These are phyloP conservation scores for Clarkia xantiana DNA, from an alignment of 345 rosid genomes.

Conservation along the genomic window DNA sequence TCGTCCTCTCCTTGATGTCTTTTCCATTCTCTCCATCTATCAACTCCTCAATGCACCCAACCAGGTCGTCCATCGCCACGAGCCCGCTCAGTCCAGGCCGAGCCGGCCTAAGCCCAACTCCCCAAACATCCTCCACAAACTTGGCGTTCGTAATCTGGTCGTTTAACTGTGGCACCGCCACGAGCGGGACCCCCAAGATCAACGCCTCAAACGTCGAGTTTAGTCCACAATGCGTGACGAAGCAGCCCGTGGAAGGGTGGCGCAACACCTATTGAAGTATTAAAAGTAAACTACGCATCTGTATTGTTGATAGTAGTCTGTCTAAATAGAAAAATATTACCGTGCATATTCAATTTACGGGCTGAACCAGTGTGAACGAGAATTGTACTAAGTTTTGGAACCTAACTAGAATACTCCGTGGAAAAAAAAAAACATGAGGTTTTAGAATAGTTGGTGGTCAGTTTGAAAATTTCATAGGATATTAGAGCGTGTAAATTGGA, in stretches of 20 bases:
- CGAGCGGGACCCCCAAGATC: slow-evolving; percentile 33
- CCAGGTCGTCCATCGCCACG: slow-evolving; percentile 12
- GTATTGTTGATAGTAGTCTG: too few species aligned
- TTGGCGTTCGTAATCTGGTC: slow-evolving; percentile 33
- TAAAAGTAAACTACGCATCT: not conserved
- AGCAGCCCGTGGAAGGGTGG: slow-evolving; percentile 22
- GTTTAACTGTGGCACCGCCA: slow-evolving; percentile 30
- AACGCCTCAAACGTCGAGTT: slow-evolving; percentile 29
- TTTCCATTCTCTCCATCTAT: slow-evolving; percentile 22
- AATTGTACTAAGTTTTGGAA: too few species aligned
- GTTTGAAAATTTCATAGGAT: too few species aligned
- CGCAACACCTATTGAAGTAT: slow-evolving; percentile 11
- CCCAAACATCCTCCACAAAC: slow-evolving; percentile 28
- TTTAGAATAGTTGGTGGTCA: too few species aligned
- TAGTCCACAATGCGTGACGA: slow-evolving; percentile 31
- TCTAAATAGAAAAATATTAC: too few species aligned
- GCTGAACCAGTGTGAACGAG: too few species aligned
- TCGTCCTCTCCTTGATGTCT: slow-evolving; percentile 16
- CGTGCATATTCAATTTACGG: too few species aligned
- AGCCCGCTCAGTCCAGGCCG: slow-evolving; percentile 9
- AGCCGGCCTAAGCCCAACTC: slow-evolving; percentile 16
- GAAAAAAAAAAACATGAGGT: too few species aligned
- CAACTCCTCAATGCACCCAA: slow-evolving; percentile 12
- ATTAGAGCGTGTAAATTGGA: too few species aligned
- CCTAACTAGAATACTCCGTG: too few species aligned